Conservation (phyloP, 2,329 filamentous ascomycete species). For the Nemania diffusa region DNA sequence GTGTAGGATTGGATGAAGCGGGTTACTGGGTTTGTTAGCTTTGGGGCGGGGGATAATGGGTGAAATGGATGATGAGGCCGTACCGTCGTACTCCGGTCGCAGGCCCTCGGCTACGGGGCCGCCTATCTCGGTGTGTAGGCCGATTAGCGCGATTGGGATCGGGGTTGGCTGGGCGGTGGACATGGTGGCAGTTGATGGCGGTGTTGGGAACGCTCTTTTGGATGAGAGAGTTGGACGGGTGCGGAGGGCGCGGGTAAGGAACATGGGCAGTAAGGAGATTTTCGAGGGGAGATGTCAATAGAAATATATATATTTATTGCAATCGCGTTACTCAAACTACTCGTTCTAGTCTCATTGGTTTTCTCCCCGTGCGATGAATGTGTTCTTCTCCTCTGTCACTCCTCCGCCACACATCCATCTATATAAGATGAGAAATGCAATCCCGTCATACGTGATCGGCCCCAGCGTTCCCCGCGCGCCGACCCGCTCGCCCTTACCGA, state of each 20-base stretch:
- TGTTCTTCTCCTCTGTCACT: background rate
- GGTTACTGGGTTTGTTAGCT: slow-evolving; percentile 27
- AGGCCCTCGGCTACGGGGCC: slow-evolving; percentile 27
- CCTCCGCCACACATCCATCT: background rate
- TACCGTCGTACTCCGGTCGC: slow-evolving; percentile 36
- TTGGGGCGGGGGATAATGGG: background rate
- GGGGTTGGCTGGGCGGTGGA: slow-evolving; percentile 17
- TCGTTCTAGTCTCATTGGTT: background rate
- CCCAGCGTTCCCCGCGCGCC: background rate
- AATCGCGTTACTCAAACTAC: background rate
- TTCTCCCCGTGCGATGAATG: background rate
- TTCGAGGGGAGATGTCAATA: background rate
- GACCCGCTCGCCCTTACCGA: background rate
- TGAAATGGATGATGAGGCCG: background rate
- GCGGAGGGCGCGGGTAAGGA: background rate
- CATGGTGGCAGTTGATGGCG: slow-evolving; percentile 4
- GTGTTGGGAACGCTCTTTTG: background rate
- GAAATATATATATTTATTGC: background rate
- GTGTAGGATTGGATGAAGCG: slow-evolving; percentile 34
- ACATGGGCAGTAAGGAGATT: background rate
- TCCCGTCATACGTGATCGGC: background rate
- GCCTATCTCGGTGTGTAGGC: slow-evolving; percentile 35
- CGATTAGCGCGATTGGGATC: slow-evolving; percentile 35
- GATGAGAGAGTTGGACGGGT: background rate
- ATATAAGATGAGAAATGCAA: background rate